phyloP scores from a whole-genome alignment of 345 rosid species.

The Raphanus raphanistrum region DNA sequence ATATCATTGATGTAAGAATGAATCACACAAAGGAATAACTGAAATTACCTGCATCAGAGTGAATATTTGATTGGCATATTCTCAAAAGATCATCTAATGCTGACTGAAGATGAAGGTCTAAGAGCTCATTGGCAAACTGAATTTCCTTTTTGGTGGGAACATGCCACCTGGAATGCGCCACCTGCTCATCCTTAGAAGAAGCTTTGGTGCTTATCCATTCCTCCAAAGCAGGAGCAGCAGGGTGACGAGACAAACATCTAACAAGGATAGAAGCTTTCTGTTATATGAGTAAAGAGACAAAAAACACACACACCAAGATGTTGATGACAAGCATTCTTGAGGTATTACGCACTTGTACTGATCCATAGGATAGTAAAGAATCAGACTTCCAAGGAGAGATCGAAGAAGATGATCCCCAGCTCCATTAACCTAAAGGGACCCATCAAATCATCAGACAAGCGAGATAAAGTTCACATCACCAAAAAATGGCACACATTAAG shows the following conservation, averaged over 20 bases:
- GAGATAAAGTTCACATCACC: conserved; percentile 10
- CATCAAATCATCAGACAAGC: conserved; percentile 20
- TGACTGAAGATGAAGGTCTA: conserved; percentile 79
- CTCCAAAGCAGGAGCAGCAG: conserved; percentile 77
- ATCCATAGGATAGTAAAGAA: conserved; percentile 87
- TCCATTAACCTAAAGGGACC: conserved; percentile 71
- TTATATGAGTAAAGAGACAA: conserved; percentile 11
- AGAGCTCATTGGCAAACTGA: conserved; percentile 93
- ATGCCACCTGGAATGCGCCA: conserved; percentile 76
- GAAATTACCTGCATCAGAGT: conserved; percentile 74
- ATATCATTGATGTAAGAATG: conserved; percentile 13
- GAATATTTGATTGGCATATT: conserved; percentile 76
- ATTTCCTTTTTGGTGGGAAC: conserved; percentile 81
- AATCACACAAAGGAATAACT: conserved; percentile 12
- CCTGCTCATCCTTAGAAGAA: conserved; percentile 52
- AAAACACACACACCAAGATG: background rate
- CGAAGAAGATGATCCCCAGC: conserved; percentile 95
- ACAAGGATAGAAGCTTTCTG: conserved; percentile 35
- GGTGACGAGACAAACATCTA: conserved; percentile 77
- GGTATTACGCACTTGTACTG: conserved; percentile 69
- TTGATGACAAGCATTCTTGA: conserved; percentile 7
- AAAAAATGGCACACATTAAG: conserved; percentile 6
- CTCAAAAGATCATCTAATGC: conserved; percentile 84
- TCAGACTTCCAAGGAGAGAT: conserved; percentile 81
- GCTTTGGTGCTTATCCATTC: conserved; percentile 94